phyloP scores from a whole-genome alignment of 306 rosid species.

The Vigna radiata region DNA sequence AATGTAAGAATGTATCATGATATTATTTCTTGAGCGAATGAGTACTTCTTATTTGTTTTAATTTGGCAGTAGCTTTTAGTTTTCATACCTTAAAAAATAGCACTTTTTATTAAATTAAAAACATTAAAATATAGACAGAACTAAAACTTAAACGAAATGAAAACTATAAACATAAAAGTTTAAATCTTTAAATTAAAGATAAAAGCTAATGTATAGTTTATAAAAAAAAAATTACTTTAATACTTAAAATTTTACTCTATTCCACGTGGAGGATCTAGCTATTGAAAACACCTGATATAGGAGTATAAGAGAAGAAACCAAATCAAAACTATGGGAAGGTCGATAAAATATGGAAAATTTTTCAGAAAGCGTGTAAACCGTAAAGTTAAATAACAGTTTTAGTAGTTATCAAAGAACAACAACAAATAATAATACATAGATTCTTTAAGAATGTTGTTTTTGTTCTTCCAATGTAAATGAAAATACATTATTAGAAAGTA shows the following conservation, averaged over 20 bases:
- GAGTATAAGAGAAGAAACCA: not conserved
- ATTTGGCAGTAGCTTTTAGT: not conserved
- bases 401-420: constrained; percentile 1
- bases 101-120: not conserved
- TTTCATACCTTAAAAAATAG: not conserved
- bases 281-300: not conserved
- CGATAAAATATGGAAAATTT: not conserved
- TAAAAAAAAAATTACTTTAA: not conserved
- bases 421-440: not conserved
- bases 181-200: not conserved
- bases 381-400: constrained; percentile 14
- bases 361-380: not conserved
- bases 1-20: no score
- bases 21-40: no score
- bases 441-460: no score
- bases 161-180: not conserved
- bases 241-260: not conserved
- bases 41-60: no score
- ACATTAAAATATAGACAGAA: not conserved
- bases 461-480: not conserved
- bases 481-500: no score
- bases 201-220: not conserved
- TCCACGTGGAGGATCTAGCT: not conserved
- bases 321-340: not conserved
- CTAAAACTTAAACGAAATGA: not conserved